Base-by-base conservation (phyloP, 768 basidiomycete species). In the Macrolepiota albuminosa region DNA sequence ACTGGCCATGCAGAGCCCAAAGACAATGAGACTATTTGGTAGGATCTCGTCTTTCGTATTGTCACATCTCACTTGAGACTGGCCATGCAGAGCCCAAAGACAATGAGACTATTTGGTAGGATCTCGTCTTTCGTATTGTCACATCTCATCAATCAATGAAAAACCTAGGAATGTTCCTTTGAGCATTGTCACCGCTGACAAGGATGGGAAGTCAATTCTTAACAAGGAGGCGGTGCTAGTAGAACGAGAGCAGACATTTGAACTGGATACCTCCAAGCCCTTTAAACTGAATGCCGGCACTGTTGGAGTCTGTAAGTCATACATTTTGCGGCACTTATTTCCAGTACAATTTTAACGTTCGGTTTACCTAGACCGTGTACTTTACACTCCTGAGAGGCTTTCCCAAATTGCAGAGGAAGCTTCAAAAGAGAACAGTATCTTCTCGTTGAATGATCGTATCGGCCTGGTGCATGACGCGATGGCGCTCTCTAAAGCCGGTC, bases 271-370 rank as follows among this genome's bases (percentile, higher is more conserved):
- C 13, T 84, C 73, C 70, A 84, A 82, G 68, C 77, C 85, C 6
- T 98, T 88, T 81, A 98, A 98, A 75, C 75, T 98, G 62, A 98
- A 98, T 69, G 89, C 88, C 3, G 88, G 88, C 45, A 95, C 93
- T 0, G 83, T 83, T 54, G 94, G 95, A 60, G 91, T 96, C 65
- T 98, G 93, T 93, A 65, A 62, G 93, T 79, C 62, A 21, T 58
- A 13, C 49, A 24, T 54, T 52, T 59, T 49, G 21, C 24, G 47
- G 26, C 55, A 13, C n/a, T 7, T 37, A 50, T 11, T n/a, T n/a
- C n/a, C 42, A 33, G 31, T 40, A n/a, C 36, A 36, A 11, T 6
- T 11, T 36, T 24, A 31, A 7, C 21, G 49, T 26, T 58, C 31
- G 57, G 43, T 43, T 63, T 64, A 55, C 29, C 34, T 21, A 93